Evolutionary conservation across 257 asterid genomes (phyloP), one percentile per base, ranked within the genome.

Genomic region (Lycium barbarum): DNA sequence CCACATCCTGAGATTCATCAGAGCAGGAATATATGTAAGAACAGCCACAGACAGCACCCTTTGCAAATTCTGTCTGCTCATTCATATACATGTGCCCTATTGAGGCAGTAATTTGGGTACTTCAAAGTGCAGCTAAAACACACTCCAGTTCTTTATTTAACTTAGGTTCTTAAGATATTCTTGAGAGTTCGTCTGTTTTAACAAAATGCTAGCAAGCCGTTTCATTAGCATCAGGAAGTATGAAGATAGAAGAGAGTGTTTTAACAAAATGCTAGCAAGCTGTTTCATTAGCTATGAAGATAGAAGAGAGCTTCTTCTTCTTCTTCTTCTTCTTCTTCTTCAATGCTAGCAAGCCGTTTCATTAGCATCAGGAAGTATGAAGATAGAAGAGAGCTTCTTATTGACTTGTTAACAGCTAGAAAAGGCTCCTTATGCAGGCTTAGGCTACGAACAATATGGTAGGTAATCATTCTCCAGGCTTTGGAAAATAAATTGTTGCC

Each of bases 1-100:
- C 63, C 63, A 51, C 22, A 26, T 51, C 26, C 20, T 76, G 82
- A 76, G 63, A 78, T 78, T 14, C 59, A 47, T 78, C 65, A 3
- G 65, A 3, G 65, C 65, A 53, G 65, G 62, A 53, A 78, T 78
- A 51, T 76, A 76, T 53, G 82, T 45, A 78, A 78, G 65, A 78
- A 78, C 22, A 78, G 47, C 40, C 13, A 26, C 65, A 53, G 53
- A 78, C 63, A 76, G 26, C 49, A 51, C 47, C 1, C 65, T 51
- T 78, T 53, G 22, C 22, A 0, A 36, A 72, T 72, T 72, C 58
- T 43, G 80, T 43, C 58, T 72, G 80, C 80, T 72, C 80, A 72
- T 5, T 72, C 80, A 9, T 18, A 18, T 1, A 20, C 12, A 76
- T 78, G 49, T 51, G 65, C 65, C 65, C 82, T 51, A 65, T 26